phyloP scores from a whole-genome alignment of 1,139 yeast genomes.

The Hemisphaericaspora subhashii region DNA sequence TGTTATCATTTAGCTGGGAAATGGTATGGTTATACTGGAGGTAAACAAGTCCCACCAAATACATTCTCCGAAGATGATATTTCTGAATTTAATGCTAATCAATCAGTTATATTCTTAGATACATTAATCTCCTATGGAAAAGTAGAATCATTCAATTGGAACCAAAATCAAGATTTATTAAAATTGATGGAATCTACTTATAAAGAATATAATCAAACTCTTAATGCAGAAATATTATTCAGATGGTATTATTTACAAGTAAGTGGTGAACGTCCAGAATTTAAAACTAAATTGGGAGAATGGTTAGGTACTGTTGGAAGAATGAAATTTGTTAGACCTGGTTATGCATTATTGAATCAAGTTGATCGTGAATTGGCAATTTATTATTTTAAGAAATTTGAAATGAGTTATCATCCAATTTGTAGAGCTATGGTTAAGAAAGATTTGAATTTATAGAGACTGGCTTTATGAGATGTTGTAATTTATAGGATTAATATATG shows the following conservation, averaged over 20 bases:
- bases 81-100: slow-evolving; percentile 64
- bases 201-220: slow-evolving; percentile 44
- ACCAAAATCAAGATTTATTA: slow-evolving; percentile 37
- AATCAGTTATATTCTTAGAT: slow-evolving; percentile 77
- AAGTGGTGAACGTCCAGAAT: slow-evolving; percentile 42
- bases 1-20: slow-evolving; percentile 64
- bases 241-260: slow-evolving; percentile 72
- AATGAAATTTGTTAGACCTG: slow-evolving; percentile 93
- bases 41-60: slow-evolving; percentile 19
- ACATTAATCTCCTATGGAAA: slow-evolving; percentile 46
- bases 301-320: slow-evolving; percentile 94
- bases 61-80: slow-evolving; percentile 44
- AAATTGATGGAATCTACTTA: slow-evolving; percentile 46
- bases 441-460: slow-evolving; percentile 48
- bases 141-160: slow-evolving; percentile 35
- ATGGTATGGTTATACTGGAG: slow-evolving; percentile 46
- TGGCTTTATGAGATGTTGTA: not conserved
- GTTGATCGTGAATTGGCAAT: slow-evolving; percentile 70
- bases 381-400: slow-evolving; percentile 58
- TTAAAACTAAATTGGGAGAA: slow-evolving; percentile 46
- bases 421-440: slow-evolving; percentile 77
- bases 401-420: slow-evolving; percentile 76
- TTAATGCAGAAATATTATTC: slow-evolving; percentile 79
- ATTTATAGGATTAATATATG: not conserved
- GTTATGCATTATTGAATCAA: slow-evolving; percentile 61